Evolutionary conservation across 805 yeast genomes (phyloP), one percentile per base, ranked within the genome.

Genomic region (Wickerhamiella allomyrinae): DNA sequence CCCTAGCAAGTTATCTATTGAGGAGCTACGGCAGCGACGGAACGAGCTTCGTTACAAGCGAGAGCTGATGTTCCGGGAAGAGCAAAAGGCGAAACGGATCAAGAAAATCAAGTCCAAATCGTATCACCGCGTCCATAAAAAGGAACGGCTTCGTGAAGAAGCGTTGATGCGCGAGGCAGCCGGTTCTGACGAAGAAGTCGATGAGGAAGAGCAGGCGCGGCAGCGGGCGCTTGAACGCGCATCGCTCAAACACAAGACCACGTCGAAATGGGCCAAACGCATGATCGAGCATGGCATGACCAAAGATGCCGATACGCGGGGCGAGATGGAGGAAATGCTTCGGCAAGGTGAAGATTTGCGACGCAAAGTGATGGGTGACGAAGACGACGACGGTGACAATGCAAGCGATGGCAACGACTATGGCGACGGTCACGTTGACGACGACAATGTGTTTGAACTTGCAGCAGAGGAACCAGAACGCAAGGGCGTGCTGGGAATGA

Each of bases 61-160:
- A 49, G 98, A 91, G 57, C 71, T 89, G 48, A 84, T 89, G 95
- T 91, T 86, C 66, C 72, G 97, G 54, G 96, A 89, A 54, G 96
- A 89, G 65, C 74, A 78, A 56, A 79, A 83, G 55, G 87, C 97
- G 8, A 86, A 75, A 61, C 73, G 98, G 53, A 70, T 91, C 55
- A 89, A 89, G 67, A 91, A 89, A 65, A 91, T 91, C 61, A 91
- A 91, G 61, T 85, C 95, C 29, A 91, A 89, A 62, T 71, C 85
- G 1, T 91, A 77, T 62, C 82, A 83, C 53, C 79, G 81, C 57
- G 79, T 87, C 41, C 77, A 82, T 55, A 85, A 87, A 71, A 82
- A 79, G 59, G 95, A 87, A 58, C 65, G 82, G 49, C 61, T 79
- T 49, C 76, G 75, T 48, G 79, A 79, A 52, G 70, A 75, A 52